Conservation (phyloP, 1,284 basidiomycete species). For the Leccinum angustisporum region DNA sequence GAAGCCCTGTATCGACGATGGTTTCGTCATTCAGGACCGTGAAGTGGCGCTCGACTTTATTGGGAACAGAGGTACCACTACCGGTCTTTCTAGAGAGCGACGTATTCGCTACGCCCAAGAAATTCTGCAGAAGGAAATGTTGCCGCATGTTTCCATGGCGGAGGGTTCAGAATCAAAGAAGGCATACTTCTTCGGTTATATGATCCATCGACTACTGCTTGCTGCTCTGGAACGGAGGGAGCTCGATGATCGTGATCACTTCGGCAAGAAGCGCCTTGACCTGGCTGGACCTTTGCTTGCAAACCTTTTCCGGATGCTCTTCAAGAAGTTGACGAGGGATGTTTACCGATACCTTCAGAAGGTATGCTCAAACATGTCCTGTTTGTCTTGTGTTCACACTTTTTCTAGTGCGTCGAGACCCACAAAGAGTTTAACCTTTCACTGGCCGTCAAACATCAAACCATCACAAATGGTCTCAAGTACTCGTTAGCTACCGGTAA, state of each 20-base stretch:
- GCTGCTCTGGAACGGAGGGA: slow-evolving; percentile 94
- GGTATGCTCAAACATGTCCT: slow-evolving; percentile 44
- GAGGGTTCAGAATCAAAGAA: slow-evolving; percentile 98
- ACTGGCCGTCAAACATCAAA: slow-evolving; percentile 91
- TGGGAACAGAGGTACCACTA: slow-evolving; percentile 95
- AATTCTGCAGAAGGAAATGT: slow-evolving; percentile 98
- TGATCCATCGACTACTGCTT: slow-evolving; percentile 94
- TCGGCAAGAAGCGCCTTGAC: slow-evolving; percentile 97
- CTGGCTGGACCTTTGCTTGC: slow-evolving; percentile 94
- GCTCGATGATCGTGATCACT: slow-evolving; percentile 98
- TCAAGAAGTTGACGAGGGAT: slow-evolving; percentile 95
- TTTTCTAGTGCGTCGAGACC: slow-evolving; percentile 86
- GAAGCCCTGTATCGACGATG: slow-evolving; percentile 98
- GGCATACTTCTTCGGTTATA: slow-evolving; percentile 99
- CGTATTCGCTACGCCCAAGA: slow-evolving; percentile 97
- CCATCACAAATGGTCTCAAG: slow-evolving; percentile 97
- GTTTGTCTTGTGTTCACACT: slow-evolving; percentile 1
- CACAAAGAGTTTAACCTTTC: slow-evolving; percentile 95
- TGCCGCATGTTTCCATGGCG: slow-evolving; percentile 95
- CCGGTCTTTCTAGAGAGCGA: slow-evolving; percentile 87
- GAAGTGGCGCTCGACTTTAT: slow-evolving; percentile 98
- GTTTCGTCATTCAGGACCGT: slow-evolving; percentile 97
- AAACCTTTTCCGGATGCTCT: slow-evolving; percentile 96
- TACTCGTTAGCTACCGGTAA: slow-evolving; percentile 99
- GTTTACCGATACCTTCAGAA: slow-evolving; percentile 97